Conservation (phyloP, 2,329 filamentous ascomycete species). For the Pyricularia pennisetigena region DNA sequence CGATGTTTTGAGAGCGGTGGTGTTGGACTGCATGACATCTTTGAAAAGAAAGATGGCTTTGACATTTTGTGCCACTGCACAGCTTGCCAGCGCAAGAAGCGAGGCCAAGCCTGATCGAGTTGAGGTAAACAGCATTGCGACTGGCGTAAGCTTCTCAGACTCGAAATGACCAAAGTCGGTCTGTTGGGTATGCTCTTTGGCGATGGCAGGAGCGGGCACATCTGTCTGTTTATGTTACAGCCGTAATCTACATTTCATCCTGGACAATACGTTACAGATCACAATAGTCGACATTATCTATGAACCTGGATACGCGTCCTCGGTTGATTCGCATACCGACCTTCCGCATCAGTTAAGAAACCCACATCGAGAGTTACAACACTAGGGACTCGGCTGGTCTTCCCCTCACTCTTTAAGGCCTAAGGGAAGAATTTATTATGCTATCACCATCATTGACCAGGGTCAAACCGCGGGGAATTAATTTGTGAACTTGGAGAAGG, state of each 20-base stretch:
- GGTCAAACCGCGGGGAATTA: not conserved
- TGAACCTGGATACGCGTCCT: not conserved
- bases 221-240: not conserved
- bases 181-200: not conserved
- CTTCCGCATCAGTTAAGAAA: not conserved
- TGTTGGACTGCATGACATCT: constrained; percentile 33
- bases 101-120: not conserved
- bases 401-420: not conserved
- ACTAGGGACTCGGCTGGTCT: not conserved
- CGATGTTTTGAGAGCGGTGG: constrained; percentile 26
- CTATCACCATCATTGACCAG: not conserved
- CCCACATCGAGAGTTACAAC: not conserved
- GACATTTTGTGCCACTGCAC: constrained; percentile 5
- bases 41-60: constrained; percentile 28
- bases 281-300: not conserved
- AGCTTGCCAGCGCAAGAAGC: not conserved
- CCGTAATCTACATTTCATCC: not conserved
- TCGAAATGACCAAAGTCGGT: not conserved
- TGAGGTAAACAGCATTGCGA: not conserved
- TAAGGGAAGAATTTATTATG: not conserved
- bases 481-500: not conserved
- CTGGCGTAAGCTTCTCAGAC: not conserved
- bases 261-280: not conserved
- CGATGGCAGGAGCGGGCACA: not conserved
- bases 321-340: not conserved